A percentile compares a stretch with the other conserved stretches of the same genome.
phyloP scores from a whole-genome alignment of 2,329 filamentous ascomycete species.

The Dactylonectria estremocensis region DNA sequence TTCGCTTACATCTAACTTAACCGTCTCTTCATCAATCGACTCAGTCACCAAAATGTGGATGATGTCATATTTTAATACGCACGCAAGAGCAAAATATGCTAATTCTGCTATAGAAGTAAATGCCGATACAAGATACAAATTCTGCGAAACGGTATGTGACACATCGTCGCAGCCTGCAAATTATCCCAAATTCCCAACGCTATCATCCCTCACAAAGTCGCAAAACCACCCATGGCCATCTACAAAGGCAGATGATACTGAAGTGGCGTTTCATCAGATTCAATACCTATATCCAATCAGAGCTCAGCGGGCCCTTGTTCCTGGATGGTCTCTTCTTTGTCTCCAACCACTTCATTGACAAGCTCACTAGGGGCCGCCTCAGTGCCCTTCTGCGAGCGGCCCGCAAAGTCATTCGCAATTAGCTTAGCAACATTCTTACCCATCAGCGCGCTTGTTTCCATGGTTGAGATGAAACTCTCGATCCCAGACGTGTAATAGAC shows the following conservation, averaged over 20 bases:
- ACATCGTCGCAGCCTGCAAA: no score
- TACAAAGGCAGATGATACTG: background rate
- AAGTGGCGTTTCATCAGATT: background rate
- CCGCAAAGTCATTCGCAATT: conserved; percentile 72
- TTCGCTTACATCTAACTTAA: background rate
- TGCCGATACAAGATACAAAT: no score
- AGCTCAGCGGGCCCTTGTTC: conserved; percentile 1
- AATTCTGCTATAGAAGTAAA: no score
- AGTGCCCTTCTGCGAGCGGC: conserved; percentile 37
- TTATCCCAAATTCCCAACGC: background rate
- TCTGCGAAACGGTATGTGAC: no score
- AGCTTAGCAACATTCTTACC: conserved; percentile 87
- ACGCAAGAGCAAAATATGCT: no score
- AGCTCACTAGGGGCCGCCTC: conserved; percentile 15
- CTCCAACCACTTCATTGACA: conserved; percentile 20
- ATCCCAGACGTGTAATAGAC: conserved; percentile 84
- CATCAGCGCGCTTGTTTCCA: conserved; percentile 96
- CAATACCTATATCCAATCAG: background rate
- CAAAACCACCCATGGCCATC: background rate
- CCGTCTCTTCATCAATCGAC: background rate
- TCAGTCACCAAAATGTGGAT: background rate
- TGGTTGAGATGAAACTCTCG: conserved; percentile 95
- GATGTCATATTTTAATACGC: background rate
- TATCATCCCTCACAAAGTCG: background rate
- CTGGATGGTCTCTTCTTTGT: background rate